Base-by-base conservation (phyloP, 768 basidiomycete species). In the Russula abietina region DNA sequence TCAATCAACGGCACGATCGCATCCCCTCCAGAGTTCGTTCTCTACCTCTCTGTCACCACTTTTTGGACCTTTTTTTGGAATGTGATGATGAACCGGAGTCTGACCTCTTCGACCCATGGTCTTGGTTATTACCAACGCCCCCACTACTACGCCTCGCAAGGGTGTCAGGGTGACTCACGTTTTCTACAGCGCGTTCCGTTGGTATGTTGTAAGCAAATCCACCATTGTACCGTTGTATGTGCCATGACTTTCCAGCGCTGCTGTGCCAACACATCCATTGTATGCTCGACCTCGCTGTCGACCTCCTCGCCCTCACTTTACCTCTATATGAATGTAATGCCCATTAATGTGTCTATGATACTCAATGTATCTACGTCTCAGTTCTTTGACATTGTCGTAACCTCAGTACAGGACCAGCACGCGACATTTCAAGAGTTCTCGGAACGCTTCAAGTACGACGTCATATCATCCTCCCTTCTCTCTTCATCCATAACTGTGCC, bases 381-480 rank as follows among this genome's bases (percentile, higher is more conserved):
- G 67, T 30, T 50, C 49, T 33, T 66, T 36, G 43, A 59, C 48
- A 32, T 43, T 24, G 36, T 58, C 45, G 55, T 67, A 4, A 45
- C 58, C 24, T 56, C 62, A 10, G 45, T 58, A 16, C 59, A 67
- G 46, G 41, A 56, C 16, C 45, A 50, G 6, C 52, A 39, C 33
- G 53, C 65, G 33, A 58, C 57, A 30, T 22, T 57, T 22, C 65
- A 48, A 17, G 59, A 66, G 43, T 67, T 68, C 55, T 57, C 65
- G 16, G 67, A 68, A 41, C 58, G 55, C n/a, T 68, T 68, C 46
- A 66, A 68, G 57, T 68, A 68, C 46, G 67, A 66, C 17, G 59
- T 68, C 41, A 68, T 68, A 39, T 68, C 67, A 16, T 68, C 67
- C 17, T 59, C 67, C 19, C 65, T 68, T 26, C 65, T 68, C 28